Evolutionary conservation across 2,329 filamentous ascomycete genomes (phyloP).

Genomic region (Botrytis hyacinthi): DNA sequence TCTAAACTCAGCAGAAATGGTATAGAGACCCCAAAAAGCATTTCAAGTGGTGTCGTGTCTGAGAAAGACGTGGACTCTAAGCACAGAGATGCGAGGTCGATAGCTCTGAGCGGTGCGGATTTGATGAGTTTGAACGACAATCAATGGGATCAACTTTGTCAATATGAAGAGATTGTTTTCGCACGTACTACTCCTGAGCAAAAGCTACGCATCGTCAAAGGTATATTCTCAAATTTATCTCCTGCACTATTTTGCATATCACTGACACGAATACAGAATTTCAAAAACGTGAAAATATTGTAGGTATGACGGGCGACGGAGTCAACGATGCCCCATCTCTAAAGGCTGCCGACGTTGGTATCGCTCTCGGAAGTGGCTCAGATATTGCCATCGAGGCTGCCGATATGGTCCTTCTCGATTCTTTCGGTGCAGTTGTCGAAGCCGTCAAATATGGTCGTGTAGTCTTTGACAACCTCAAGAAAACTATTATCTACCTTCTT

Average conservation of each 20-base stretch:
- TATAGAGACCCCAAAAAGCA: slow-evolving; percentile 9
- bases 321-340: slow-evolving; percentile 53
- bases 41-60: slow-evolving; percentile 1
- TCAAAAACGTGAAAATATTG: slow-evolving; percentile 54
- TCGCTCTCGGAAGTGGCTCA: slow-evolving; percentile 56
- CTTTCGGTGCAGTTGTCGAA: slow-evolving; percentile 68
- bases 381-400: slow-evolving; percentile 62
- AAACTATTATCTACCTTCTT: slow-evolving; percentile 59
- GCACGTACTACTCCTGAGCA: slow-evolving; percentile 73
- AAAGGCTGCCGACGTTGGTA: slow-evolving; percentile 64
- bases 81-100: slow-evolving; percentile 40
- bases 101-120: slow-evolving; percentile 63
- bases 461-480: slow-evolving; percentile 79
- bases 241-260: neutral
- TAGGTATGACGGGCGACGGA: slow-evolving; percentile 51
- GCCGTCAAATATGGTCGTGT: slow-evolving; percentile 71
- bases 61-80: slow-evolving; percentile 7
- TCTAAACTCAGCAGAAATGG: slow-evolving; percentile 18
- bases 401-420: slow-evolving; percentile 64
- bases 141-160: slow-evolving; percentile 64
- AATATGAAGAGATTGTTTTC: slow-evolving; percentile 72
- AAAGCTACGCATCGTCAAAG: slow-evolving; percentile 72
- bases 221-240: slow-evolving; percentile 40
- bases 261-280: slow-evolving; percentile 22
- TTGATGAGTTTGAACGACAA: slow-evolving; percentile 60